These are phyloP conservation scores for Yamadazyma dushanensis DNA, from an alignment of 1,139 yeast species.

Conservation along the genomic window DNA sequence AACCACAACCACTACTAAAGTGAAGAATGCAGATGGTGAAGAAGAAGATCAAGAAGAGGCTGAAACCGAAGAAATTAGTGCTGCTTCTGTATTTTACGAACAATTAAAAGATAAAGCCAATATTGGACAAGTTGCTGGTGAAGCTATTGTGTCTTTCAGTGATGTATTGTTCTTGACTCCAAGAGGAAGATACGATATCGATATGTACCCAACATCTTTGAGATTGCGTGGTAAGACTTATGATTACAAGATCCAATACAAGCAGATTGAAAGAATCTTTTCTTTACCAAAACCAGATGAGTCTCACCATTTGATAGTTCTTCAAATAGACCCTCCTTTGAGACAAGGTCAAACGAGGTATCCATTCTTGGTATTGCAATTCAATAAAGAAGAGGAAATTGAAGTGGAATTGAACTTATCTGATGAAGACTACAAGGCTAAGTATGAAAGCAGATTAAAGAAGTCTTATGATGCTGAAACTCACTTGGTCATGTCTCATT, in stretches of 20 bases:
- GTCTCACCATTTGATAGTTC: conserved; percentile 78
- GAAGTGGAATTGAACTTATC: conserved; percentile 86
- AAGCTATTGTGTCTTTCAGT: conserved; percentile 91
- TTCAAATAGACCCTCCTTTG: conserved; percentile 92
- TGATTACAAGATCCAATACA: conserved; percentile 91
- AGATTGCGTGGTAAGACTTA: conserved; percentile 96
- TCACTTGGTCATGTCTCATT: conserved; percentile 83
- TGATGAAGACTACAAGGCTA: conserved; percentile 75
- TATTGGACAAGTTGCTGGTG: conserved; percentile 94
- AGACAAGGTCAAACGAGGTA: conserved; percentile 93
- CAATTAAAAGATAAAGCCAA: conserved; percentile 93
- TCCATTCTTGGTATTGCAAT: conserved; percentile 88
- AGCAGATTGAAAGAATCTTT: conserved; percentile 86
- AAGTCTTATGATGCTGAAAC: conserved; percentile 80
- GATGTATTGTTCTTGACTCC: conserved; percentile 94
- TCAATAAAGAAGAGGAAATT: conserved; percentile 84
- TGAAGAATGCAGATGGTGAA: conserved; percentile 25
- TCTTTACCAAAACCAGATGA: conserved; percentile 95
- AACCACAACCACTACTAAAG: conserved; percentile 35
- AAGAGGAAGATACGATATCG: conserved; percentile 97
- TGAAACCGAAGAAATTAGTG: conserved; percentile 59
- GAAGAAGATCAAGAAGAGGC: conserved; percentile 41
- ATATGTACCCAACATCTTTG: conserved; percentile 84
- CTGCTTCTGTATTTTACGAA: conserved; percentile 86
- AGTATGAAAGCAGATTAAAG: conserved; percentile 76